Conservation (phyloP, 495 filamentous ascomycete genomes). For the Podospora pseudoanserina region DNA sequence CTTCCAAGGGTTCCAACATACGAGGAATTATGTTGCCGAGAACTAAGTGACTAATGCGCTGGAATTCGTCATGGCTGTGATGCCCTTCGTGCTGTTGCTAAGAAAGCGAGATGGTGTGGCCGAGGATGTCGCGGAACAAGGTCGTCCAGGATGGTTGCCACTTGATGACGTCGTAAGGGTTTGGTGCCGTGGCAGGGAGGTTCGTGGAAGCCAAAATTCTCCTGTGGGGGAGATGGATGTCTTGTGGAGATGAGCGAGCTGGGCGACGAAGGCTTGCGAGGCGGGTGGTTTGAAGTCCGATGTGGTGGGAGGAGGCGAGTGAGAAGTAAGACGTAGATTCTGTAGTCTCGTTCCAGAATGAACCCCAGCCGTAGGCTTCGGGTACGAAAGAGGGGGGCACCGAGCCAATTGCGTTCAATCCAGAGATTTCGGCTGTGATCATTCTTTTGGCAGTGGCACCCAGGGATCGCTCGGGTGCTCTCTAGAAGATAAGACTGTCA, state of each 20-base stretch:
- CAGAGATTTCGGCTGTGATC: neutral
- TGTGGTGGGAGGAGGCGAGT: neutral
- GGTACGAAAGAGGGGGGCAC: neutral
- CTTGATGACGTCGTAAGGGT: conserved; percentile 12
- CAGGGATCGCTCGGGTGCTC: too few species aligned
- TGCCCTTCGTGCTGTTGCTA: conserved; percentile 17
- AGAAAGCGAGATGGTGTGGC: conserved; percentile 11
- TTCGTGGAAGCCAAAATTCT: conserved; percentile 51
- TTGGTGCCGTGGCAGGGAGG: conserved; percentile 37
- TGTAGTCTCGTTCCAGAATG: neutral
- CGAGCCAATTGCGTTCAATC: neutral
- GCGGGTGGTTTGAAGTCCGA: neutral
- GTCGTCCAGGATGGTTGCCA: conserved; percentile 38
- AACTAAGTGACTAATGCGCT: neutral
- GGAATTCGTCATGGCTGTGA: conserved; percentile 18
- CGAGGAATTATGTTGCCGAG: conserved; percentile 37
- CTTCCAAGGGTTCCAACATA: conserved; percentile 37
- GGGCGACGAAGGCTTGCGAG: neutral
- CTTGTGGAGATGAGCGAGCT: neutral
- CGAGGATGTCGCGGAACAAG: conserved; percentile 12
- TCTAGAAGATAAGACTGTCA: neutral
- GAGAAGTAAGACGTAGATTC: neutral
- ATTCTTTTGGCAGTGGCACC: neutral
- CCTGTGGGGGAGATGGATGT: conserved; percentile 41
- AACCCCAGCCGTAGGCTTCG: neutral